Evolutionary conservation across 2,329 filamentous ascomycete species (phyloP).

Genomic region (Epicoccum sorghinum): DNA sequence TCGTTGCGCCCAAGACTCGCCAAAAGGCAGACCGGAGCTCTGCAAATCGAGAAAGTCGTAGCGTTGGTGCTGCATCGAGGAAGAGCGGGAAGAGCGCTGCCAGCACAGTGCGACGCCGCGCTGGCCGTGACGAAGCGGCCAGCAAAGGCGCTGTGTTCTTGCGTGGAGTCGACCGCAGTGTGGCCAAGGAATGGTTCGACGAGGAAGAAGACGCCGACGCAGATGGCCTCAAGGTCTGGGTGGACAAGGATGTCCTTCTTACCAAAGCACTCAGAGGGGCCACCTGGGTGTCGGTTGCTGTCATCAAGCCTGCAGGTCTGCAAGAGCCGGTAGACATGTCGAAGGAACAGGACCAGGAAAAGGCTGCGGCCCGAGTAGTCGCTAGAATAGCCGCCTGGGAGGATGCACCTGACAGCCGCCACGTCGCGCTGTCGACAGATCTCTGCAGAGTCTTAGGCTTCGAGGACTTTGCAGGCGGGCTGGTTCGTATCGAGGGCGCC

Average conservation of each 20-base stretch:
- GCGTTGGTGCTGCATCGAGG: slow-evolving; percentile 78
- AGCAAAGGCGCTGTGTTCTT: slow-evolving; percentile 74
- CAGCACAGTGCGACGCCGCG: slow-evolving; percentile 70
- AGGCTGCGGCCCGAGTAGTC: slow-evolving; percentile 70
- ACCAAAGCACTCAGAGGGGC: slow-evolving; percentile 76
- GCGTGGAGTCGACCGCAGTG: slow-evolving; percentile 73
- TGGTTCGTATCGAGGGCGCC: slow-evolving; percentile 86
- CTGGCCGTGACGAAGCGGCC: slow-evolving; percentile 67
- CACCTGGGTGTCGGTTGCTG: slow-evolving; percentile 79
- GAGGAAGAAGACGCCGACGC: slow-evolving; percentile 58
- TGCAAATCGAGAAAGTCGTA: slow-evolving; percentile 72
- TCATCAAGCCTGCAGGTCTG: slow-evolving; percentile 82
- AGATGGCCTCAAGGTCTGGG: slow-evolving; percentile 75
- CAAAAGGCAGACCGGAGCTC: slow-evolving; percentile 68
- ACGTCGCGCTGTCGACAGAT: slow-evolving; percentile 77
- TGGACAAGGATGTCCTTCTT: slow-evolving; percentile 77
- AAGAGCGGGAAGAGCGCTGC: slow-evolving; percentile 77
- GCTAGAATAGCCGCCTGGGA: slow-evolving; percentile 81
- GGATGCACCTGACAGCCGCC: slow-evolving; percentile 81
- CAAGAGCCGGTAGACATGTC: slow-evolving; percentile 75
- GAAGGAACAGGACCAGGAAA: slow-evolving; percentile 66
- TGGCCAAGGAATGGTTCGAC: slow-evolving; percentile 79
- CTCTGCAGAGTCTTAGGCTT: slow-evolving; percentile 77
- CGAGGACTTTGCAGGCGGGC: slow-evolving; percentile 77
- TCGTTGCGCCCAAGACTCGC: slow-evolving; percentile 91